Evolutionary conservation across 1,284 basidiomycete species (phyloP).

Genomic region (Laetiporus sulphureus): DNA sequence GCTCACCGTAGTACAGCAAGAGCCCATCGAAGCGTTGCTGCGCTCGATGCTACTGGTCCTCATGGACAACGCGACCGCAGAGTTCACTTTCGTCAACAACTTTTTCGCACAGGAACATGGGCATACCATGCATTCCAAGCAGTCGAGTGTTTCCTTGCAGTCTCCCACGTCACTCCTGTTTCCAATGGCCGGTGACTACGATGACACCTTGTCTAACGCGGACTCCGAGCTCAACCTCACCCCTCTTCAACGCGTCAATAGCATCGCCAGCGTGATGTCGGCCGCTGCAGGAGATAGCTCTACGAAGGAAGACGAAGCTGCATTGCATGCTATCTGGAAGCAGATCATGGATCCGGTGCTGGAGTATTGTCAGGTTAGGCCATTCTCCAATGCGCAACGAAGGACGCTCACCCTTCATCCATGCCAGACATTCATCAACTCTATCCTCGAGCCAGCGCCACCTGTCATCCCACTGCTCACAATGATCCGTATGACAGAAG

Average conservation of each 20-base stretch:
- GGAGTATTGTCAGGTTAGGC: conserved; percentile 73
- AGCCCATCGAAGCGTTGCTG: conserved; percentile 75
- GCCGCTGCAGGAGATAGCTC: conserved; percentile 9
- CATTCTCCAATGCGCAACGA: too few species aligned
- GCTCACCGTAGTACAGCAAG: conserved; percentile 50
- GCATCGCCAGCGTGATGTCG: conserved; percentile 23
- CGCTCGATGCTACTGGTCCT: conserved; percentile 84
- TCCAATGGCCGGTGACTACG: conserved; percentile 22
- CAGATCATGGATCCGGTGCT: conserved; percentile 86
- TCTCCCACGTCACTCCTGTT: conserved; percentile 33
- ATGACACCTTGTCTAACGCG: conserved; percentile 22
- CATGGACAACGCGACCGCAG: conserved; percentile 88
- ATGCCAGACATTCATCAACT: conserved; percentile 66
- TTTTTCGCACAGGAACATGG: conserved; percentile 56
- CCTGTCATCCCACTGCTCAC: conserved; percentile 72
- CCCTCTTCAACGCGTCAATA: conserved; percentile 20
- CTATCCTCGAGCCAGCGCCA: conserved; percentile 63
- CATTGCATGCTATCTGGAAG: conserved; percentile 72
- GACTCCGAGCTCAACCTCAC: conserved; percentile 21
- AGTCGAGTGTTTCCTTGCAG: conserved; percentile 26
- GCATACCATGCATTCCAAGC: conserved; percentile 27
- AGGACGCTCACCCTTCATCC: too few species aligned
- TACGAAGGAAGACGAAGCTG: conserved; percentile 51
- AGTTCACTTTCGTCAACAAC: conserved; percentile 79
- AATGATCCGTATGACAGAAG: conserved; percentile 85